Evolutionary conservation across 495 filamentous ascomycete species (phyloP), one percentile per base, ranked within the genome.

Genomic region (Pseudoneurospora amorphoporcata): DNA sequence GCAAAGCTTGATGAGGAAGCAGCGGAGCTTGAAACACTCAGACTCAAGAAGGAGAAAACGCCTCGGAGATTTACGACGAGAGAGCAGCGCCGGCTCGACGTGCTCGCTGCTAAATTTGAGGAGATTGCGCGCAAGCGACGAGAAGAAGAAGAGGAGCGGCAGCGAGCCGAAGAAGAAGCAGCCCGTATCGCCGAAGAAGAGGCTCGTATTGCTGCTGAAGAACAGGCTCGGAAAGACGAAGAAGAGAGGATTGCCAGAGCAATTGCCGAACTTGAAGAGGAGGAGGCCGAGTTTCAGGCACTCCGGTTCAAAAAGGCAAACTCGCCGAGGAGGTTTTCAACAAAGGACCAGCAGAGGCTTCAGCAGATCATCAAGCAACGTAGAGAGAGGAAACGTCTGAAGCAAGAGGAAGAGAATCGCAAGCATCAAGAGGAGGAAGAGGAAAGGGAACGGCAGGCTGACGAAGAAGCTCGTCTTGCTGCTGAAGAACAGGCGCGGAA

Each of bases 401-500:
- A 69, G 42, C 75, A 72, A 10, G 76, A 80, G 12, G 81, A 78
- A 14, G 79, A 82, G 40, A 79, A 82, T 19, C 72, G 76, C 40
- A 76, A 75, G 5, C 77, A 72, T 8, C 71, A 75, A 0, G 78
- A 82, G 68, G 78, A 78, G 39, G 77, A 82, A 68, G 78, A 82
- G 69, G 73, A 77, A 2, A 77, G 75, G 47, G 72, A 79, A 8
- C 79, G 74, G 17, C 79, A 84, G 73, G 78, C 75, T 16, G 81
- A 85, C 38, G 81, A 85, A 75, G 40, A 76, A 69, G 75, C 72
- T 2, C 75, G 47, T 8, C 71, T 70, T 10, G 77, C 77, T 68
- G 78, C 78, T 4, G 81, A 84, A 61, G 82, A 85, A 72, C 72
- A 77, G 47, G 78, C 79, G 16, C 77, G 77, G 40, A 78, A 73